Evolutionary conservation across 345 rosid species (phyloP), one percentile per base, ranked within the genome.

Genomic region (Ceriops decandra): DNA sequence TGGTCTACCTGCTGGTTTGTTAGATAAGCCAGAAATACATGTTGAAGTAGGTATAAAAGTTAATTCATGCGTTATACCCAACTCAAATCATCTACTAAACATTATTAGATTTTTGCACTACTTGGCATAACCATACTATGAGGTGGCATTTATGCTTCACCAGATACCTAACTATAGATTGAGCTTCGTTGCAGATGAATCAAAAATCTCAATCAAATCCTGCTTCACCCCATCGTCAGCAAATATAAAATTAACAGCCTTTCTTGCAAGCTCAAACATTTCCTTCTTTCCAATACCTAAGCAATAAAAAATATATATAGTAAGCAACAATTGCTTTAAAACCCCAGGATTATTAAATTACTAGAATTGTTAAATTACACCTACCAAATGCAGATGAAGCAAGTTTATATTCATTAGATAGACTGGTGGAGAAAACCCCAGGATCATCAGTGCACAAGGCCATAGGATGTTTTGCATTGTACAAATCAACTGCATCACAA

Each of bases 391-490:
- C 68, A 68, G 87, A 69, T 38, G 97, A 79, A 21, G 99, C 96
- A 7, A 90, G 82, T 60, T 69, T 36, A 74, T 88, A 95, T 81
- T 95, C 98, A 46, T 80, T 72, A 1, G 87, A 83, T 70, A 91
- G 88, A 47, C 80, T 88, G 26, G 99, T 95, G 27, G 98, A 85
- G 68, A 95, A 95, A 61, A 92, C 91, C 27, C 99, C 98, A 0
- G 86, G 52, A 68, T 95, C 99, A 68, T 95, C 99, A 0, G 99
- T 95, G 80, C 99, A 91, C 69, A 91, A 68, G 54, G 76, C 67
- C 79, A 88, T 27, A 51, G 98, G 99, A 80, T 95, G 99, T 15
- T 85, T 84, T 60, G 84, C 82, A 3, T 62, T 75, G 77, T 88
- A 87, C 8, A 95, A 80, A 83, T 90, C 84, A 86, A 64, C 99